Conservation (phyloP, 139 green algal genomes). For the Coelastrella sp. region DNA sequence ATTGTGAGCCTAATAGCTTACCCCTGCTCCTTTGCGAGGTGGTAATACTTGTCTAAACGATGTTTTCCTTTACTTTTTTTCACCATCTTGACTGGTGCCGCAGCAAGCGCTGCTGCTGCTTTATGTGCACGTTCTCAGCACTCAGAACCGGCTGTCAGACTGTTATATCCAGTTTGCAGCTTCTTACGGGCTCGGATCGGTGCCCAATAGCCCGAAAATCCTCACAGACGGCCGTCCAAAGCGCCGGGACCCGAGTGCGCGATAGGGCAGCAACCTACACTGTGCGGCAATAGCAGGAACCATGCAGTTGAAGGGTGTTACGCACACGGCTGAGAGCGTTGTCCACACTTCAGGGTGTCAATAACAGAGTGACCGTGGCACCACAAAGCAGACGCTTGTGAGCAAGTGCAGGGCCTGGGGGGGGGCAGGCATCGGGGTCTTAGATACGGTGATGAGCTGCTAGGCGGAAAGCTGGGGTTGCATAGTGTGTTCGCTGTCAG, state of each 20-base stretch:
- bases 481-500: too few relatives aligned
- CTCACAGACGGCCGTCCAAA: neutral
- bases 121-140: neutral
- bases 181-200: neutral
- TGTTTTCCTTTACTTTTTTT: conserved; percentile 87
- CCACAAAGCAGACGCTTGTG: too few relatives aligned
- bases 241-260: neutral
- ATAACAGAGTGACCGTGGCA: neutral
- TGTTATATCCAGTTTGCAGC: neutral
- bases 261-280: too few relatives aligned
- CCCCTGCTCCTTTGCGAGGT: conserved; percentile 99
- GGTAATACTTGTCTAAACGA: conserved; percentile 98
- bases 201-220: neutral
- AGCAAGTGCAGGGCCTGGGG: too few relatives aligned
- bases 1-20: conserved; percentile 34
- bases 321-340: neutral
- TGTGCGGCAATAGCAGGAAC: too few relatives aligned
- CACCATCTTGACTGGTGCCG: conserved; percentile 54
- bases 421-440: too few relatives aligned
- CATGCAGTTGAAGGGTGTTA: too few relatives aligned
- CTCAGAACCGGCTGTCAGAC: neutral
- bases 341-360: neutral
- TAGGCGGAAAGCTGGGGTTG: too few relatives aligned
- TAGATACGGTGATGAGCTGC: too few relatives aligned
- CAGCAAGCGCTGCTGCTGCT: neutral